These are phyloP conservation scores for Vicia faba DNA, from an alignment of 306 rosid genomes.

Conservation along the genomic window DNA sequence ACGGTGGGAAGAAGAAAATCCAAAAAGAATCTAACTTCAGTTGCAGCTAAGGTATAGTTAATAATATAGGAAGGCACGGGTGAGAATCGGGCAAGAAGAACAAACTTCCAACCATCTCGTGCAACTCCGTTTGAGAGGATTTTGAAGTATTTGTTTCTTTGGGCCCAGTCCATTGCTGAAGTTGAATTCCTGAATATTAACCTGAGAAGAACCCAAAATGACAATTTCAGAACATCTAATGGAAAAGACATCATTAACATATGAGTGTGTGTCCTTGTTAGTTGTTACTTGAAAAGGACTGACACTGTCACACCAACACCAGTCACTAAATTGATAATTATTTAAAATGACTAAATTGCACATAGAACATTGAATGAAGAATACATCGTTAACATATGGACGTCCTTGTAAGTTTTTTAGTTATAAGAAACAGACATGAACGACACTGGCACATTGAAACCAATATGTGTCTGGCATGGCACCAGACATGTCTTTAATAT, in stretches of 20 bases:
- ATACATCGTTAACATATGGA: background rate
- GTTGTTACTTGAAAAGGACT: background rate
- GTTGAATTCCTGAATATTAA: conserved; percentile 71
- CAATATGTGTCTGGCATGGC: background rate
- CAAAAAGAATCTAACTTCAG: conserved; percentile 70
- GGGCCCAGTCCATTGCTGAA: conserved; percentile 85
- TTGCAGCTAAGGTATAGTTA: conserved; percentile 92
- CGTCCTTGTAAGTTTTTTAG: background rate
- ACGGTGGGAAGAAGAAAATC: conserved; percentile 88
- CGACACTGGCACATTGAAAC: background rate
- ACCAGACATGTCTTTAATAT: background rate
- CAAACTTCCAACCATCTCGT: conserved; percentile 97
- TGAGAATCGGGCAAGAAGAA: conserved; percentile 94
- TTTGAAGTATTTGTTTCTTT: conserved; percentile 70
- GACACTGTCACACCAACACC: background rate
- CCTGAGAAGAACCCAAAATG: conserved; percentile 53
- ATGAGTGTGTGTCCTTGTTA: background rate
- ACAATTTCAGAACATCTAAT: conserved; percentile 3
- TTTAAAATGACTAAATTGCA: background rate
- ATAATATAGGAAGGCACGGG: conserved; percentile 88
- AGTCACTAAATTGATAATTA: background rate
- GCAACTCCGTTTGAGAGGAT: conserved; percentile 83
- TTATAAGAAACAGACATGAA: background rate
- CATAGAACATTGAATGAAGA: background rate
- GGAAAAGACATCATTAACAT: background rate